Conservation (phyloP, 768 basidiomycete genomes). For the Termitomyces sp. region DNA sequence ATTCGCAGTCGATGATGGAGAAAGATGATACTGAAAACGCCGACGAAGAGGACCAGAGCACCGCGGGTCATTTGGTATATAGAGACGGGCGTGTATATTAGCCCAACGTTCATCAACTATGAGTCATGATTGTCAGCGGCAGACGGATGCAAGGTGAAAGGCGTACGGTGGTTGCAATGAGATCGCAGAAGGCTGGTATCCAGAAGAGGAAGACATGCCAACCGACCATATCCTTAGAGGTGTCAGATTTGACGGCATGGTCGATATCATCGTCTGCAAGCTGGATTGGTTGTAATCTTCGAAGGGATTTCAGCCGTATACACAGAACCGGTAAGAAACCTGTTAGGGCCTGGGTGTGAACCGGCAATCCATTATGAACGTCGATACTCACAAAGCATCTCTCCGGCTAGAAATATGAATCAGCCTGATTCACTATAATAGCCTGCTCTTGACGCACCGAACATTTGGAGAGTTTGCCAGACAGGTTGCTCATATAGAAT, state of each 20-base stretch:
- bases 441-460: conserved; percentile 48
- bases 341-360: conserved; percentile 23
- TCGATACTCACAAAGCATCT: conserved; percentile 78
- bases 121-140: neutral
- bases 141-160: neutral
- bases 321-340: conserved; percentile 83
- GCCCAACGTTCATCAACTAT: conserved; percentile 89
- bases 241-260: conserved; percentile 25
- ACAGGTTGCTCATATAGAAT: conserved; percentile 92
- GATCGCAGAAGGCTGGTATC: conserved; percentile 81
- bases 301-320: conserved; percentile 50
- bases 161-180: conserved; percentile 81
- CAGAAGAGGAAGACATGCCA: conserved; percentile 40
- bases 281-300: conserved; percentile 46
- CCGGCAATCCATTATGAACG: conserved; percentile 9
- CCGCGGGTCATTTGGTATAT: conserved; percentile 97
- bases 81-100: conserved; percentile 93
- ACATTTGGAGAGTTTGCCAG: conserved; percentile 90
- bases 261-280: conserved; percentile 37
- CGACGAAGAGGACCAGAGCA: conserved; percentile 90
- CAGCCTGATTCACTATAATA: conserved; percentile 16
- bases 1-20: conserved; percentile 77
- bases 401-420: conserved; percentile 61
- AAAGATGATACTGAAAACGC: conserved; percentile 86
- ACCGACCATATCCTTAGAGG: conserved; percentile 46